Evolutionary conservation across 495 filamentous ascomycete genomes (phyloP).

Genomic region (Saxispiralis lemnorum): DNA sequence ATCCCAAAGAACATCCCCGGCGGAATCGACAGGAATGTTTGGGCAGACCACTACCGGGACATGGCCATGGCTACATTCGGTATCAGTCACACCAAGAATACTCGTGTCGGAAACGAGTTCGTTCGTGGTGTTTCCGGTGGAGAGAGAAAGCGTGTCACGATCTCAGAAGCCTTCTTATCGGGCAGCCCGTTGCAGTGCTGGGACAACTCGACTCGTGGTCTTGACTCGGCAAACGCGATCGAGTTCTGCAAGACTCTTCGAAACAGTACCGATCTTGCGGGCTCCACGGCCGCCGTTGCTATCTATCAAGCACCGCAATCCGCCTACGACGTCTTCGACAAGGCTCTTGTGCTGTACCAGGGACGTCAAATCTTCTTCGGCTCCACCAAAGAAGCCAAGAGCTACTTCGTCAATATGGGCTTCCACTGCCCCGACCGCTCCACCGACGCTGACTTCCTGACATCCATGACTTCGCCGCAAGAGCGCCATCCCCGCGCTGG

Average conservation of each 20-base stretch:
- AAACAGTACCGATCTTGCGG: slow-evolving; percentile 23
- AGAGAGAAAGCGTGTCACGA: slow-evolving; percentile 28
- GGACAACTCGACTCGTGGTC: slow-evolving; percentile 28
- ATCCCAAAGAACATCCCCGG: slow-evolving; percentile 23
- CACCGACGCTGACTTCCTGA: slow-evolving; percentile 56
- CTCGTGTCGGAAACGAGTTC: slow-evolving; percentile 27
- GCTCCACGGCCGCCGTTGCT: slow-evolving; percentile 23
- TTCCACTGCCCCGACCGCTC: slow-evolving; percentile 41
- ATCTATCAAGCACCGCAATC: slow-evolving; percentile 27
- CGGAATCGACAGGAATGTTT: slow-evolving; percentile 16
- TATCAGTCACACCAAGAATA: slow-evolving; percentile 27
- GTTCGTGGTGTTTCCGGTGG: slow-evolving; percentile 26
- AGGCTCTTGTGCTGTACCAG: slow-evolving; percentile 26
- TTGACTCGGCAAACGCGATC: slow-evolving; percentile 28
- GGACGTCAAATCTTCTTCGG: slow-evolving; percentile 28
- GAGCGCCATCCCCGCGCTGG: slow-evolving; percentile 44
- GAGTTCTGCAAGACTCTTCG: slow-evolving; percentile 28
- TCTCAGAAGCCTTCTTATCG: slow-evolving; percentile 25
- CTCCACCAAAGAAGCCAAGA: slow-evolving; percentile 15
- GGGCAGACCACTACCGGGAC: slow-evolving; percentile 23
- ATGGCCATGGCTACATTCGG: slow-evolving; percentile 29
- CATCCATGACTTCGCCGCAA: slow-evolving; percentile 48
- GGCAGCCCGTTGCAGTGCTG: slow-evolving; percentile 26
- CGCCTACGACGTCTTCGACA: slow-evolving; percentile 27
- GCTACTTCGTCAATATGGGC: slow-evolving; percentile 36